Conservation (phyloP, 169 alveolate genomes). For the Perkinsus olseni region DNA sequence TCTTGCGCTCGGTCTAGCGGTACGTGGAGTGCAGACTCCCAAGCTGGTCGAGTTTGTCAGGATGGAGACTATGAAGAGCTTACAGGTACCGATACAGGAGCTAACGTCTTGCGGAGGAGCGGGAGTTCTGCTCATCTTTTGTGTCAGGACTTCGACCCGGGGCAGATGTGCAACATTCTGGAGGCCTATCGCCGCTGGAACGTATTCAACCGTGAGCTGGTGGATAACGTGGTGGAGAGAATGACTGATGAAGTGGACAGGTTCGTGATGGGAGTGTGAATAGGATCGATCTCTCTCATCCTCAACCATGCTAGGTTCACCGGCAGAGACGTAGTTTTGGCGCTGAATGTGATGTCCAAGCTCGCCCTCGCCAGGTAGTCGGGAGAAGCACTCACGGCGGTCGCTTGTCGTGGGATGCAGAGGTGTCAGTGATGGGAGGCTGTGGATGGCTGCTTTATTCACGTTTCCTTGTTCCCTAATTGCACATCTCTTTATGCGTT, state of each 20-base stretch:
- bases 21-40: neutral
- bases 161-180: conserved; percentile 16
- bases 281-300: too few species aligned
- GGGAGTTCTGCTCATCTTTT: neutral
- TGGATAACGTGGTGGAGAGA: conserved; percentile 34
- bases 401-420: neutral
- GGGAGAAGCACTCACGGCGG: neutral
- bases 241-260: conserved; percentile 37
- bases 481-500: conserved; percentile 16
- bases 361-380: neutral
- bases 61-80: conserved; percentile 24
- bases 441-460: neutral
- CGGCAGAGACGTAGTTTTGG: neutral
- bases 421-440: neutral
- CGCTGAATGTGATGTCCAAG: neutral
- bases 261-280: too few species aligned
- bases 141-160: conserved; percentile 26
- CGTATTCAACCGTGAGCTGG: conserved; percentile 33
- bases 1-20: neutral
- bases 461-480: neutral
- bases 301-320: neutral
- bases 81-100: neutral
- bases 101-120: too few species aligned
- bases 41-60: conserved; percentile 17
- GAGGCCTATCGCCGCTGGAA: conserved; percentile 43